Evolutionary conservation across 139 green algal species (phyloP), one percentile per base, ranked within the genome.

Genomic region (Mesotaenium endlicherianum): DNA sequence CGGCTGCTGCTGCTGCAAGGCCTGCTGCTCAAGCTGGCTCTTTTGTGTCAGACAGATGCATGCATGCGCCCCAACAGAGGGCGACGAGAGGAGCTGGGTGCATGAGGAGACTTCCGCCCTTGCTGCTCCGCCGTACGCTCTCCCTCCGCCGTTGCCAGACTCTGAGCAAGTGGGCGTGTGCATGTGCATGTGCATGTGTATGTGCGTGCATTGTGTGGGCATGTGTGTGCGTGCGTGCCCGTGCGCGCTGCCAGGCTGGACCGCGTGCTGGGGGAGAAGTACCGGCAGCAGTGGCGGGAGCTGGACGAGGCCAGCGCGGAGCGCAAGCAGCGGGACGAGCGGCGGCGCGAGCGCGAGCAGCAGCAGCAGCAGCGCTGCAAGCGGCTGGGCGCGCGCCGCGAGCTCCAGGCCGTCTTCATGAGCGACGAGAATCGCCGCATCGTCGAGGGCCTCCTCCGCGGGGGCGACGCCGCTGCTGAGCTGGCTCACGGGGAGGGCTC

Each of bases 381-480:
- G 74, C 43, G n/a, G 74, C 74, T 20, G 34, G 26, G 5, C 31
- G 17, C 69, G 8, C 59, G 5, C 57, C 38, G 83, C 36, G 64
- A 83, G 20, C 71, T 86, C 16, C 80, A 86, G 43, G 2, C 72
- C 1, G 81, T 87, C 20, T 87, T 87, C 58, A 72, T 87, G 74
- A 85, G 74, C 36, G 81, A 87, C 2, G 53, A 76, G 3, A 85
- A 81, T 71, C 71, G 81, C 1, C 81, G 57, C 20, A n/a, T 85
- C 20, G 81, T 87, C 31, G 41, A 85, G 20, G 44, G 34, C 2
- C 55, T 87, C 41, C 38, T 87, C 41, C 26, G 30, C 47, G 30
- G 36, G 31, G 30, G 31, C 26, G n/a, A 47, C 38, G 34, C 60
- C 11, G 38, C 36, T 74, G 53, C 53, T n/a, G n/a, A n/a, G n/a